phyloP scores from a whole-genome alignment of 2,329 filamentous ascomycete species.

The Venturiaceae sp. region DNA sequence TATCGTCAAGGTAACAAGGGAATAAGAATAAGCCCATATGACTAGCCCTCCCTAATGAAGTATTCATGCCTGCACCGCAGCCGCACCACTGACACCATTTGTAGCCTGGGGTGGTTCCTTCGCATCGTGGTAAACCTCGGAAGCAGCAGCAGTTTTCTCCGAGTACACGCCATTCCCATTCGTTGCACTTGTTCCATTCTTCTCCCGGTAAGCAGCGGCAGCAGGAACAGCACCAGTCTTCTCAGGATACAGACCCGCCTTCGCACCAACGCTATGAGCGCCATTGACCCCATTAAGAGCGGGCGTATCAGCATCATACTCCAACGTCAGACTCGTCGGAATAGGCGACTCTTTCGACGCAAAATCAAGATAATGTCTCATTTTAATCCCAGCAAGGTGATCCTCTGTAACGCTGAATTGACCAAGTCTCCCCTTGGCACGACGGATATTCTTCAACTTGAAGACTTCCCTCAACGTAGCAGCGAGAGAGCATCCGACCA shows the following conservation, averaged over 20 bases:
- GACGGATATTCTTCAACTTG: constrained; percentile 31
- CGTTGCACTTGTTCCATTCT: background rate
- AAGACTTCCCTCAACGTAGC: constrained; percentile 35
- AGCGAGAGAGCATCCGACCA: constrained; percentile 29
- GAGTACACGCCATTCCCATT: background rate
- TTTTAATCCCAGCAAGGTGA: constrained; percentile 36
- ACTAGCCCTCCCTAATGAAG: too few relatives aligned
- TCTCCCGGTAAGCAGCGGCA: background rate
- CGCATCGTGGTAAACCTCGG: background rate
- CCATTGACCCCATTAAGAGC: constrained; percentile 9
- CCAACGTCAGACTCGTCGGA: constrained; percentile 30
- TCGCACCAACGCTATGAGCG: background rate
- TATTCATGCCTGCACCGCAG: too few relatives aligned
- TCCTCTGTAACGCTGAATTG: constrained; percentile 34
- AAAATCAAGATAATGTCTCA: constrained; percentile 39
- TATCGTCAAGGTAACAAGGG: too few relatives aligned
- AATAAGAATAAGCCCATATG: too few relatives aligned
- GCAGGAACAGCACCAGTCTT: background rate
- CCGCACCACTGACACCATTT: background rate
- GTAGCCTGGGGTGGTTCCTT: background rate
- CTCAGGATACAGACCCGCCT: background rate
- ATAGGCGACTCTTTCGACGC: constrained; percentile 37
- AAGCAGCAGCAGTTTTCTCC: background rate
- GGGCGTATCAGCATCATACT: constrained; percentile 24
- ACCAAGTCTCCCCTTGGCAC: constrained; percentile 26